phyloP scores from a whole-genome alignment of 805 yeast genomes.

The Saccharomyces paradoxus region DNA sequence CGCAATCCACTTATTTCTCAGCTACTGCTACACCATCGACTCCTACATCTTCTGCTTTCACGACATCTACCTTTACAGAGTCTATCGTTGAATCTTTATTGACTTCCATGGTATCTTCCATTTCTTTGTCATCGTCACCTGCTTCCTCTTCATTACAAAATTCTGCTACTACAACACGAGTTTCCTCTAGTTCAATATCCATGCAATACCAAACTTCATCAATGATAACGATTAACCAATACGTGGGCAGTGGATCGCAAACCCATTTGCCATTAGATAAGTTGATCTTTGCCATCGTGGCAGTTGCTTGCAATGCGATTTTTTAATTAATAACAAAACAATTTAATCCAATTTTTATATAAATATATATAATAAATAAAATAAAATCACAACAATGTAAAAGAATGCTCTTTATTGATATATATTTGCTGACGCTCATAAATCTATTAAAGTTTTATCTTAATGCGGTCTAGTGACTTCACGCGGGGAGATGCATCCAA shows the following conservation, averaged over 20 bases:
- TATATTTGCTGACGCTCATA: not conserved
- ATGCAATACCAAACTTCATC: not conserved
- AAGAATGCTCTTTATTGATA: not conserved
- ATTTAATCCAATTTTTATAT: not conserved
- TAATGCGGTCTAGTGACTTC: not conserved
- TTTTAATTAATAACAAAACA: not conserved
- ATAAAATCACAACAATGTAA: not conserved
- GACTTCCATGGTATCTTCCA: conserved; percentile 1
- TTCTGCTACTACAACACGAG: not conserved
- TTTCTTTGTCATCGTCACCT: not conserved
- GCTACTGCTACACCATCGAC: not conserved
- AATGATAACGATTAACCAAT: not conserved
- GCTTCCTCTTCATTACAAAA: not conserved
- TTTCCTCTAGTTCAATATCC: not conserved
- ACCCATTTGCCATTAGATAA: not conserved
- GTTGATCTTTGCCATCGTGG: not conserved
- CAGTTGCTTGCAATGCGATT: not conserved
- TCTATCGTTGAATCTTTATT: not conserved
- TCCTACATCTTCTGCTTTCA: not conserved
- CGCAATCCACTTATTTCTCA: not conserved
- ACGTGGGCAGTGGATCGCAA: not conserved
- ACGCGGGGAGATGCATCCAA: not conserved
- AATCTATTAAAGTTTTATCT: not conserved
- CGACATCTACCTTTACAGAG: not conserved
- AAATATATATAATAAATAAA: not conserved